Evolutionary conservation across 257 asterid genomes (phyloP).

Genomic region (Solanum chmielewskii): DNA sequence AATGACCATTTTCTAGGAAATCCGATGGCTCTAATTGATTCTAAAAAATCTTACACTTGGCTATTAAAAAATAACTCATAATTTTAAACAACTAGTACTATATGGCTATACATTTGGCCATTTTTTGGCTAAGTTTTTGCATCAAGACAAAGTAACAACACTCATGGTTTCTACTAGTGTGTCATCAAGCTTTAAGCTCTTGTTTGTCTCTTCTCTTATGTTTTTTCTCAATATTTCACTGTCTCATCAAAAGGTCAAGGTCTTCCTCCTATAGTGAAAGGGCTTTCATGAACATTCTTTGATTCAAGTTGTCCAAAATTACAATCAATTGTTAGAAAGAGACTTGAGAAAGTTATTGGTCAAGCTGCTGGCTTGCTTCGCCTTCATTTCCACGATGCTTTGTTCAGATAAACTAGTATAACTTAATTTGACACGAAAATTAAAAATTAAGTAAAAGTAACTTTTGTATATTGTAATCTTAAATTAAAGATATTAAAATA

Average conservation of each 20-base stretch:
- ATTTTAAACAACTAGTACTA: background rate
- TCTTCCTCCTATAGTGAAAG: constrained; percentile 19
- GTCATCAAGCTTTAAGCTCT: background rate
- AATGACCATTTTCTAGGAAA: background rate
- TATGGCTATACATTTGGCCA: background rate
- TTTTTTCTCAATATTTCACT: constrained; percentile 2
- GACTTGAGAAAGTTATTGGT: constrained; percentile 31
- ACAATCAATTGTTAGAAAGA: constrained; percentile 30
- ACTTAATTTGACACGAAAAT: no score
- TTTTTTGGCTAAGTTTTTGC: background rate
- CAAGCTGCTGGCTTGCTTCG: constrained; percentile 80
- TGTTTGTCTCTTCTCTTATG: constrained; percentile 5
- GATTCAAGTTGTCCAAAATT: constrained; percentile 34
- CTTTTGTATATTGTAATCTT: background rate
- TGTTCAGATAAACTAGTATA: constrained; percentile 24
- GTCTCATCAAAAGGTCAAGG: constrained; percentile 20
- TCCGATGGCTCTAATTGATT: background rate
- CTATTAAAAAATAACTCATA: background rate
- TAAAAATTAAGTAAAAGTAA: background rate
- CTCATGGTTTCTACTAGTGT: background rate
- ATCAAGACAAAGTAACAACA: background rate
- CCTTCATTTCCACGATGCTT: constrained; percentile 71
- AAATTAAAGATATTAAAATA: no score
- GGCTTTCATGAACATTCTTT: constrained; percentile 42
- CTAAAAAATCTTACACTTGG: background rate